Base-by-base conservation (phyloP, 306 rosid genomes). In the Pyrus betulifolia region DNA sequence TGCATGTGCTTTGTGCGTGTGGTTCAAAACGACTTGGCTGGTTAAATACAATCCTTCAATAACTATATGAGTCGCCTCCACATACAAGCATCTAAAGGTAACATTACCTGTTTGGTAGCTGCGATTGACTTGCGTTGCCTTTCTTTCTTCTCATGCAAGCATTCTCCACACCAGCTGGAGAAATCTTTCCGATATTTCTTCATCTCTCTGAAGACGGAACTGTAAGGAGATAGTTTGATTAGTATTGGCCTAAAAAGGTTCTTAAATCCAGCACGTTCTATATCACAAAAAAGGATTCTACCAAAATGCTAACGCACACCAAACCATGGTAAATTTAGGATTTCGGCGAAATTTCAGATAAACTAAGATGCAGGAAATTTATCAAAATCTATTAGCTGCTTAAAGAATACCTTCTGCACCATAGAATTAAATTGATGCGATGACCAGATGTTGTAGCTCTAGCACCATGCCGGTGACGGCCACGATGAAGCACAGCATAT, bases 401-500 rank as follows among this genome's bases (percentile, higher is more conserved):
- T 38, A 78, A 74, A 57, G 58, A 22, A 70, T 86, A 93, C 98
- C 98, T 93, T 88, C 96, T 88, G 80, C 98, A 93, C 98, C 97
- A 91, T 40, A 93, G 63, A 79, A 93, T 78, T 86, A 93, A 87
- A 82, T 91, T 93, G 69, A 88, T 82, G 55, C 93, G 87, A 64
- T 82, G 82, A 55, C 98, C 97, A 52, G 93, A 87, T 79, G 91
- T 88, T 65, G 96, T 91, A 35, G 98, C 90, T 83, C 89, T 86
- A 69, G 93, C 96, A 55, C 93, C 97, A 81, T 93, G 98, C 67
- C 97, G 92, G 68, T 91, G 91, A 40, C 91, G 93, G 75, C 98
- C 98, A 74, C 85, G 65, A 80, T 93, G 98, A 79, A 93, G 92
- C 82, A 93, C 85, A 66, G 98, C 97, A 18, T 18, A 85, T 38